Conservation (phyloP, 331 rosid species). For the Acacia concinna region DNA sequence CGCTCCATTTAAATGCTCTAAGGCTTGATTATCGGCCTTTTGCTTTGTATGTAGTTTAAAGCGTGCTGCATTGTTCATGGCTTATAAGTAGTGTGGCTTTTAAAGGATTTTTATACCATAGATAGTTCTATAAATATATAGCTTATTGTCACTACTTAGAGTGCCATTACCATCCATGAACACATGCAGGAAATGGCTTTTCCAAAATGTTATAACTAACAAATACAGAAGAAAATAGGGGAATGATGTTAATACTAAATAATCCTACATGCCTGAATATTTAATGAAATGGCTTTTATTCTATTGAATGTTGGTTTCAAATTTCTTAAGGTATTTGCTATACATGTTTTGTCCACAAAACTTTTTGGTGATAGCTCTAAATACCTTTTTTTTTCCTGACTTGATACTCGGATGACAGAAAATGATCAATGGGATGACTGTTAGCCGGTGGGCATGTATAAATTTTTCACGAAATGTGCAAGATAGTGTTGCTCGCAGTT, state of each 20-base stretch:
- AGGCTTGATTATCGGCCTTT: neutral
- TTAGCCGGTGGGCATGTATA: conserved; percentile 95
- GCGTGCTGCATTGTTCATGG: neutral
- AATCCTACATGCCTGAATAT: neutral
- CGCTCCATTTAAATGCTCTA: neutral
- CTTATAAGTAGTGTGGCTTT: neutral
- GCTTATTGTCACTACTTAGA: neutral
- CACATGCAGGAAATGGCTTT: neutral
- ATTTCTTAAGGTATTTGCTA: neutral
- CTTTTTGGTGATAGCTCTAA: conserved; percentile 1
- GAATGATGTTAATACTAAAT: neutral
- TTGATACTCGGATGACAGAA: conserved; percentile 56
- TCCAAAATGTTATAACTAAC: too few relatives aligned
- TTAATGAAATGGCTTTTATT: neutral
- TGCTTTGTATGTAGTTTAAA: neutral
- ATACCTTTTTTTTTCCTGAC: conserved; percentile 15
- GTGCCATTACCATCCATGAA: neutral
- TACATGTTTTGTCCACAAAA: neutral
- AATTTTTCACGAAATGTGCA: conserved; percentile 93
- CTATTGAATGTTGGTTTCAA: conserved; percentile 2
- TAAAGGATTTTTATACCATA: neutral
- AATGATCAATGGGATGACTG: conserved; percentile 99
- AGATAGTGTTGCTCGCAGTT: conserved; percentile 90
- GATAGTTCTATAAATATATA: neutral
- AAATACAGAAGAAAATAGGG: neutral